Evolutionary conservation across 1,284 basidiomycete species (phyloP), one percentile per base, ranked within the genome.

Genomic region (Cryptococcus sp.): DNA sequence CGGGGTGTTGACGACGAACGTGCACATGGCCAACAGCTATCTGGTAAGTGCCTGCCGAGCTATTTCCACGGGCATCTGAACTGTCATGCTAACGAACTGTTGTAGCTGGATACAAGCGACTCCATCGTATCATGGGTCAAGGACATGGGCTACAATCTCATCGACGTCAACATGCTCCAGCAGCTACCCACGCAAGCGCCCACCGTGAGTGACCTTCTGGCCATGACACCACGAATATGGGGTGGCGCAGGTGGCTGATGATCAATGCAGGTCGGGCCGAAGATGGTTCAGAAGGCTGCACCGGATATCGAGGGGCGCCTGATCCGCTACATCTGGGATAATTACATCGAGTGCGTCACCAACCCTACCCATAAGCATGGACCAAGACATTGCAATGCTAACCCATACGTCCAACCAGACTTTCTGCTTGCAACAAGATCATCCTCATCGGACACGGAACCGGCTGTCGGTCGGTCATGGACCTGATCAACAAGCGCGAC

Each of bases 251-350:
- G 5, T 5, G 28, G 28, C 28, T 33, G 28, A 6, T 36, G 15
- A 3, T 15, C 20, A 5, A 23, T 51, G 18, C 43, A 69, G 61
- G 62, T 62, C 16, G 55, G 57, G 8, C 67, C 68, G 0, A 61
- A 56, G 35, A 65, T 69, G 60, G 63, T 71, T 24, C 52, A 56
- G 3, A 68, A 70, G 35, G 48, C 48, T 9, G 71, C 67, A 13
- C 58, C 63, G 16, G 56, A 66, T 55, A 24, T 55, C n/a, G 73
- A 56, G 66, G 73, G 50, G 43, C 83, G 88, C 33, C 77, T 92
- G 21, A 74, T 94, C 58, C 80, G 82, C 7, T 95, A 95, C 69
- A 73, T 98, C 3, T 98, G 95, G 95, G 94, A 98, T 76, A 95
- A 97, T 71, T 91, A 92, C 64, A 81, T 96, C 54, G 84, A 89